Conservation (phyloP, 331 rosid species). For the Ulmus americana region DNA sequence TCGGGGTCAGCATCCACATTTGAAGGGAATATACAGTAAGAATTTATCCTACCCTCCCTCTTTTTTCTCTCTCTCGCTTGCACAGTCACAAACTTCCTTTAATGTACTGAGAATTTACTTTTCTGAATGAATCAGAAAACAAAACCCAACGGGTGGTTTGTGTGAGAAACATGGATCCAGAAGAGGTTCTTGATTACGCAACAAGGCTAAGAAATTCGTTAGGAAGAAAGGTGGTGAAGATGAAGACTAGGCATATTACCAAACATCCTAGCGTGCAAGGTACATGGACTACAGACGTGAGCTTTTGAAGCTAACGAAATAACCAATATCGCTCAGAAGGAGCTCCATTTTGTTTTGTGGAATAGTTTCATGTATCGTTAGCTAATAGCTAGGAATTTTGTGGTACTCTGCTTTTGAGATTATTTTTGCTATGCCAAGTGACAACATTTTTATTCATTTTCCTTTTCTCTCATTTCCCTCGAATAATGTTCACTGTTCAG, state of each 20-base stretch:
- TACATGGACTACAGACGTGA: conserved; percentile 72
- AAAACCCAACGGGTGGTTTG: conserved; percentile 60
- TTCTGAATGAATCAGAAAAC: conserved; percentile 44
- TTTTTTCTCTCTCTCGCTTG: not conserved
- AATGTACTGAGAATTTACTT: conserved; percentile 14
- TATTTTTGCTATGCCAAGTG: not conserved
- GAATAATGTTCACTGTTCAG: too few species aligned
- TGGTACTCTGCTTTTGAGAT: not conserved
- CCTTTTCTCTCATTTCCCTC: too few species aligned
- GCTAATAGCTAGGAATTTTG: not conserved
- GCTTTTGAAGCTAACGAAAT: conserved; percentile 34
- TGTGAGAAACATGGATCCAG: conserved; percentile 78
- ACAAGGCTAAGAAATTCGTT: conserved; percentile 66
- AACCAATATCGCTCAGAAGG: conserved; percentile 9
- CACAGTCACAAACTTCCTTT: not conserved
- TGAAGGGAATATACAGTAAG: conserved; percentile 74
- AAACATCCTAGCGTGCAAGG: conserved; percentile 88
- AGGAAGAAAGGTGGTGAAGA: conserved; percentile 87
- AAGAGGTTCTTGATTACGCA: conserved; percentile 57
- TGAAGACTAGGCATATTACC: conserved; percentile 77
- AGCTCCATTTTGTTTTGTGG: conserved; percentile 13
- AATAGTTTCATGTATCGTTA: not conserved
- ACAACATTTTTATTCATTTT: too few species aligned
- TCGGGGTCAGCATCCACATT: conserved; percentile 90
- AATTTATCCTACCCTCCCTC: conserved; percentile 12